phyloP scores from a whole-genome alignment of 345 rosid species.

The Hibiscus tridactylites region DNA sequence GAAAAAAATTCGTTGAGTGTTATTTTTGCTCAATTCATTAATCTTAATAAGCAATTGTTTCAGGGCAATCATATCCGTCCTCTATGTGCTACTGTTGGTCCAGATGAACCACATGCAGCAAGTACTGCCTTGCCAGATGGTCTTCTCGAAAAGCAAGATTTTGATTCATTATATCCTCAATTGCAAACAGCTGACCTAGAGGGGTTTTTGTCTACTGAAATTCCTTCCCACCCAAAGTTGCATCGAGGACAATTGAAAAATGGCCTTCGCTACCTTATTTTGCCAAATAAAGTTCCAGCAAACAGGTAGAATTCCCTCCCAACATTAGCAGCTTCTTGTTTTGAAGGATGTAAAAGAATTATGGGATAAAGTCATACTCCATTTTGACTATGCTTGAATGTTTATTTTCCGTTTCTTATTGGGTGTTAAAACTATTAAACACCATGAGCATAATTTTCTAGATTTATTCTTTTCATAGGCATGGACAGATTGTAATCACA shows the following conservation, averaged over 20 bases:
- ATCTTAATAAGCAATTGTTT: constrained; percentile 9
- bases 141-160: constrained; percentile 60
- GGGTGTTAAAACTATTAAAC: neutral
- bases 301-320: constrained; percentile 47
- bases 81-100: constrained; percentile 76
- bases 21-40: constrained; percentile 2
- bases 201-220: constrained; percentile 55
- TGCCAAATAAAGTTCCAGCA: constrained; percentile 95
- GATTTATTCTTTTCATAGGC: neutral
- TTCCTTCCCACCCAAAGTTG: constrained; percentile 87
- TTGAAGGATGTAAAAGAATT: constrained; percentile 4
- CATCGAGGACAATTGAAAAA: constrained; percentile 75
- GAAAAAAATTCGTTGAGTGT: neutral
- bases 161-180: constrained; percentile 46
- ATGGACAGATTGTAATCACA: neutral
- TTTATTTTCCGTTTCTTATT: neutral
- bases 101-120: constrained; percentile 96
- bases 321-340: neutral
- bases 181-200: constrained; percentile 36
- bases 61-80: constrained; percentile 40
- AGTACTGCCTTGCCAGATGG: constrained; percentile 83
- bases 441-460: neutral
- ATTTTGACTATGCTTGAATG: neutral
- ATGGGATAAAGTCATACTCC: neutral
- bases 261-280: constrained; percentile 92